Evolutionary conservation across 192 early-diverging fungal species (phyloP).

Genomic region (Coemansia sp.): DNA sequence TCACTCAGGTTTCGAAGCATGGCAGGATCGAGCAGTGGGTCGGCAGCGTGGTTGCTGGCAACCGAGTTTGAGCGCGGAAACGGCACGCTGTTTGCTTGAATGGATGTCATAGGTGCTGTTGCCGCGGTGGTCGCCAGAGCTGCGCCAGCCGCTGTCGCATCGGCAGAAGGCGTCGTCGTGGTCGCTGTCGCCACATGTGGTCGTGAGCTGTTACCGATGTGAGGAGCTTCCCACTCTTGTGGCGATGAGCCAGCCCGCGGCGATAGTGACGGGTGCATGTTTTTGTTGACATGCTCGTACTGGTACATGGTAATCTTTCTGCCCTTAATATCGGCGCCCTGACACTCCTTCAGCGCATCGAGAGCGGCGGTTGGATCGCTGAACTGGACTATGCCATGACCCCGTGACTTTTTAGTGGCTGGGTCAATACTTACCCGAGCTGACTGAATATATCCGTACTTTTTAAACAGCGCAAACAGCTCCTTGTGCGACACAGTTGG

Average conservation of each 20-base stretch:
- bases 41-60: slow-evolving; percentile 9
- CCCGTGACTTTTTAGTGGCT: slow-evolving; percentile 39
- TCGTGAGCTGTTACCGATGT: not conserved
- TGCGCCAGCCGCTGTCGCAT: not conserved
- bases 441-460: slow-evolving; percentile 53
- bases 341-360: slow-evolving; percentile 43
- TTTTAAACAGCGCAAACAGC: slow-evolving; percentile 53
- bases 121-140: not conserved
- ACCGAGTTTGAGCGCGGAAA: slow-evolving; percentile 20
- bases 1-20: slow-evolving; percentile 35
- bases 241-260: not conserved
- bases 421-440: slow-evolving; percentile 51
- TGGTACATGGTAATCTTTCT: slow-evolving; percentile 49
- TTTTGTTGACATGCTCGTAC: slow-evolving; percentile 50
- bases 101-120: not conserved
- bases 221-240: not conserved
- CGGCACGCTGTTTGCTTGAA: slow-evolving; percentile 6
- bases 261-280: not conserved
- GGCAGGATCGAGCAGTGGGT: slow-evolving; percentile 32
- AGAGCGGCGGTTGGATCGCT: slow-evolving; percentile 41
- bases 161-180: not conserved
- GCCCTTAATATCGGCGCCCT: slow-evolving; percentile 52
- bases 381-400: slow-evolving; percentile 50
- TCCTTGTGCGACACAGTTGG: slow-evolving; percentile 52
- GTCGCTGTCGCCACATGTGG: not conserved